Percentiles rank a stretch among this genome's conserved stretches.
Conservation (phyloP, 2,329 filamentous ascomycete species). For the Epichloe hybrida region DNA sequence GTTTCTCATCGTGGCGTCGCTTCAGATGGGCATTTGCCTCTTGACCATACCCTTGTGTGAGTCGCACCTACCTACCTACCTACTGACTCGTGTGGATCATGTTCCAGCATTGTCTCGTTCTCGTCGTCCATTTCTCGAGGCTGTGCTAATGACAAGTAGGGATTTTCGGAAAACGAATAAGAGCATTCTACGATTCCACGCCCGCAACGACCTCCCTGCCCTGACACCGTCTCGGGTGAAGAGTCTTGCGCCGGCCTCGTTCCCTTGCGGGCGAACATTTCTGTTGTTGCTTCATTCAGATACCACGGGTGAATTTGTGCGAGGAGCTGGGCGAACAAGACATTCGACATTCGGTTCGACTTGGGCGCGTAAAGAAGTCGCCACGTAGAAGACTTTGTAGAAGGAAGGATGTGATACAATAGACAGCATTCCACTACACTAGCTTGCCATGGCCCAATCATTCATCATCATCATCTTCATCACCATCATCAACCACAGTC, state of each 20-base stretch:
- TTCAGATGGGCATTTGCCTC: constrained; percentile 66
- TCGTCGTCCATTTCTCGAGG: too few species aligned
- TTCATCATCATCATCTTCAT: too few species aligned
- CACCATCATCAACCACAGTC: too few species aligned
- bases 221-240: constrained; percentile 17
- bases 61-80: constrained; percentile 20
- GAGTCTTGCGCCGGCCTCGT: neutral
- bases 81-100: too few species aligned
- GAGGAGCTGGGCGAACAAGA: neutral
- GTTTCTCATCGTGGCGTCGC: constrained; percentile 59
- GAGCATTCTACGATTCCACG: constrained; percentile 63
- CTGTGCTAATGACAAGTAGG: constrained; percentile 33
- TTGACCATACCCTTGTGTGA: constrained; percentile 67
- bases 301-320: neutral
- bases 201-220: constrained; percentile 56
- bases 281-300: neutral
- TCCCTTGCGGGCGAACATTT: neutral
- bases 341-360: neutral
- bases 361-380: neutral
- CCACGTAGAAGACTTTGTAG: neutral
- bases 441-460: too few species aligned
- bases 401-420: neutral
- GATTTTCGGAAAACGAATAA: constrained; percentile 63
- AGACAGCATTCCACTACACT: too few species aligned
- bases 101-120: too few species aligned